Evolutionary conservation across 495 filamentous ascomycete genomes (phyloP).

Genomic region (Talaromyces borbonicus): DNA sequence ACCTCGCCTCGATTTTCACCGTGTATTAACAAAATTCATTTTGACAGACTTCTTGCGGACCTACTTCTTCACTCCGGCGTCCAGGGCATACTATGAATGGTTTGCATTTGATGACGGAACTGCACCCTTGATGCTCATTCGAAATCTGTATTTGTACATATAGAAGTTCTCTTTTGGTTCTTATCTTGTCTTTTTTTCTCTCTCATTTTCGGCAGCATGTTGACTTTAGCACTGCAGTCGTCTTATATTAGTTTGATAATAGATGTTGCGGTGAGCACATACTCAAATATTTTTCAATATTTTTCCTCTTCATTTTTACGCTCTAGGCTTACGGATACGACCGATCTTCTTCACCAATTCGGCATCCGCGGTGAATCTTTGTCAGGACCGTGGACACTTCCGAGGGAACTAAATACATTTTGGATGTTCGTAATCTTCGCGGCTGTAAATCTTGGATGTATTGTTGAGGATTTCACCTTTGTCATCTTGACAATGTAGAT

Average conservation of each 20-base stretch:
- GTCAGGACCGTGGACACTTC: no score
- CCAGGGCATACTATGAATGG: conserved; percentile 29
- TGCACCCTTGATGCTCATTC: conserved; percentile 36
- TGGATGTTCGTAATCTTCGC: no score
- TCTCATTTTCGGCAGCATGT: conserved; percentile 5
- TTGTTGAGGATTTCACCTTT: no score
- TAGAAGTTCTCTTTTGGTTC: conserved; percentile 18
- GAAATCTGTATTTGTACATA: conserved; percentile 37
- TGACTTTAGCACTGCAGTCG: conserved; percentile 6
- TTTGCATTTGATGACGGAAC: conserved; percentile 38
- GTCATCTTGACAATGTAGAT: no score
- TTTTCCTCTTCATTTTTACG: neutral
- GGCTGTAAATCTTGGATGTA: no score
- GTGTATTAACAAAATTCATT: conserved; percentile 21
- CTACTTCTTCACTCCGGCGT: conserved; percentile 42
- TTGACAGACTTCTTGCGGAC: conserved; percentile 15
- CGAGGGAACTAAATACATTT: no score
- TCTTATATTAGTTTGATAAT: conserved; percentile 5
- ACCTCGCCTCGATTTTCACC: neutral
- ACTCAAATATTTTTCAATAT: neutral
- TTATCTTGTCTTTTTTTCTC: neutral
- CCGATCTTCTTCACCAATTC: neutral
- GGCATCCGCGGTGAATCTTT: neutral
- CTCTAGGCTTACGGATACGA: no score
- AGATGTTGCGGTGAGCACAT: conserved; percentile 8